Evolutionary conservation across 306 rosid species (phyloP).

Genomic region (Datisca glomerata): DNA sequence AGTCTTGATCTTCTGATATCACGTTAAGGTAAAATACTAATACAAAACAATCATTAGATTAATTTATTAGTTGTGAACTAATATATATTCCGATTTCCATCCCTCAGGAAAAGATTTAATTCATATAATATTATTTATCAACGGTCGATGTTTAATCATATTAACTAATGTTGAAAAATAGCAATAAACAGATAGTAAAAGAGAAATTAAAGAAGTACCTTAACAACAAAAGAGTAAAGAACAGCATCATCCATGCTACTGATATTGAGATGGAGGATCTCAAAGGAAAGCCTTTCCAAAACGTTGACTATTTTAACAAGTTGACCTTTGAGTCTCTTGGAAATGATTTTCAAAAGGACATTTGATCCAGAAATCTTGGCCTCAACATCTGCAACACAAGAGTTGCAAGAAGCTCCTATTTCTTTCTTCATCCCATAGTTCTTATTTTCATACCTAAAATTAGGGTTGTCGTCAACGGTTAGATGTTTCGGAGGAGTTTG

Average conservation of each 20-base stretch:
- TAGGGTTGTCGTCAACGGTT: too few species aligned
- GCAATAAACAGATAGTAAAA: neutral
- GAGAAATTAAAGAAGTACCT: constrained; percentile 30
- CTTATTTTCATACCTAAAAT: constrained; percentile 22
- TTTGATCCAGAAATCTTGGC: constrained; percentile 82
- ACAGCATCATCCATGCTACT: constrained; percentile 89
- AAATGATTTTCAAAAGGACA: constrained; percentile 58
- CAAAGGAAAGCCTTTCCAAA: constrained; percentile 66
- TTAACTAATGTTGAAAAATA: too few species aligned
- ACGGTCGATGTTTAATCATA: too few species aligned
- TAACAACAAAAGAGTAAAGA: constrained; percentile 67
- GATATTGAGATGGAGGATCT: constrained; percentile 82
- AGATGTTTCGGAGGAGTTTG: too few species aligned
- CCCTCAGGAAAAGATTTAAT: too few species aligned
- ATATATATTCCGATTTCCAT: too few species aligned
- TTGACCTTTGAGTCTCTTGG: constrained; percentile 49
- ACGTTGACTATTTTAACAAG: constrained; percentile 47
- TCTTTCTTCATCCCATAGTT: constrained; percentile 46
- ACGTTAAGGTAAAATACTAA: too few species aligned
- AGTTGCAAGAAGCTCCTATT: constrained; percentile 70
- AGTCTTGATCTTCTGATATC: too few species aligned
- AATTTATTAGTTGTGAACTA: too few species aligned
- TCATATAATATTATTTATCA: too few species aligned
- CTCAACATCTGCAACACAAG: constrained; percentile 79
- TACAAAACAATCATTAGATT: too few species aligned